Conservation (phyloP, 768 basidiomycete genomes). For the Pleurotus eryngii region DNA sequence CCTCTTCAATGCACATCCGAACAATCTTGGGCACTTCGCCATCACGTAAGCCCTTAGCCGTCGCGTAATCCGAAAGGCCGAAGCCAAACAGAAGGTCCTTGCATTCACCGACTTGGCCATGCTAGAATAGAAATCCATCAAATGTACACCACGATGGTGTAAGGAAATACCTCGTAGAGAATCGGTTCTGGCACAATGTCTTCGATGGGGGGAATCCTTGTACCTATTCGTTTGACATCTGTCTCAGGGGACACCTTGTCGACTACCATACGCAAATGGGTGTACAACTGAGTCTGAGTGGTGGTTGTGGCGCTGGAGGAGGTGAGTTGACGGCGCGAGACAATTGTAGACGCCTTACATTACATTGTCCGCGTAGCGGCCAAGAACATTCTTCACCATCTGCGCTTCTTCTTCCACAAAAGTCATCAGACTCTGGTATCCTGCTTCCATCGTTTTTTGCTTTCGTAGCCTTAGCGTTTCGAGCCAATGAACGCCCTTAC, state of each 20-base stretch:
- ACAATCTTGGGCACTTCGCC: conserved; percentile 79
- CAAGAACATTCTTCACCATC: conserved; percentile 59
- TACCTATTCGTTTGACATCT: conserved; percentile 58
- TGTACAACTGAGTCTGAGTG: conserved; percentile 72
- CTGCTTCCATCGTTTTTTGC: conserved; percentile 79
- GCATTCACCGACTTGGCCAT: conserved; percentile 80
- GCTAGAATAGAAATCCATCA: conserved; percentile 27
- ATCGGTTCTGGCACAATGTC: conserved; percentile 67
- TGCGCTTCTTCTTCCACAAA: conserved; percentile 73
- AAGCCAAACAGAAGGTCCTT: conserved; percentile 89
- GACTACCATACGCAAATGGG: conserved; percentile 58
- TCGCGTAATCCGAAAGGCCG: conserved; percentile 85
- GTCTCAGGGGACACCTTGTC: conserved; percentile 66
- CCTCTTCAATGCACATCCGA: conserved; percentile 74
- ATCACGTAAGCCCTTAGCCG: conserved; percentile 68
- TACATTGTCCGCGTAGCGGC: conserved; percentile 78
- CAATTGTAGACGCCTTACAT: conserved; percentile 40
- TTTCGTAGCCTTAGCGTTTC: conserved; percentile 83
- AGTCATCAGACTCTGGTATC: conserved; percentile 81
- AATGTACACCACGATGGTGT: neutral
- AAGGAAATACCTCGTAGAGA: conserved; percentile 40
- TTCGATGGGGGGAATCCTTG: conserved; percentile 58
- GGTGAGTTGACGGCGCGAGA: conserved; percentile 1
- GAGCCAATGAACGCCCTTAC: conserved; percentile 88
- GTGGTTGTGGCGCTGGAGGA: conserved; percentile 66